Evolutionary conservation across 2,329 filamentous ascomycete species (phyloP).

Genomic region (Ambrosiella xylebori): DNA sequence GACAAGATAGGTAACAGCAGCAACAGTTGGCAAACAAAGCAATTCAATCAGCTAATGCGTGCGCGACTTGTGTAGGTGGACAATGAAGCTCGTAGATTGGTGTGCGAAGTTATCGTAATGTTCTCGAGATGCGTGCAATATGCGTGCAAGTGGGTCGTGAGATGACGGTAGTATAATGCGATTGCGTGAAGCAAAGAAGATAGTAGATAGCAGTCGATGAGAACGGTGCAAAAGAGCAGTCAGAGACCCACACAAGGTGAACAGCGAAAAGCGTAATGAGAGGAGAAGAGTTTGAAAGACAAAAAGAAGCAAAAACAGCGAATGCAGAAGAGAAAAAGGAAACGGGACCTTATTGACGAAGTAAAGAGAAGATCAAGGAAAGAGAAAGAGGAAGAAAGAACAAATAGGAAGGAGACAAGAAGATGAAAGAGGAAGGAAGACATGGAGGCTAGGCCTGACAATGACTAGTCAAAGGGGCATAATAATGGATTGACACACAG

Average conservation of each 20-base stretch:
- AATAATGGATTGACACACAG: background rate
- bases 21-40: background rate
- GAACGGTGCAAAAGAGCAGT: slow-evolving; percentile 19
- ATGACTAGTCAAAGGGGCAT: background rate
- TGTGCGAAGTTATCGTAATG: background rate
- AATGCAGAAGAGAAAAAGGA: slow-evolving; percentile 12
- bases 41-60: background rate
- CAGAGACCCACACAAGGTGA: slow-evolving; percentile 16
- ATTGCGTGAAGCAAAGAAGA: background rate
- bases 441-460: slow-evolving; percentile 14
- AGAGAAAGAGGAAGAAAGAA: slow-evolving; percentile 7
- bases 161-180: background rate
- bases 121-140: background rate
- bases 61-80: background rate
- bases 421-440: slow-evolving; percentile 13
- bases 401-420: slow-evolving; percentile 12
- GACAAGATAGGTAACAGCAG: slow-evolving; percentile 18
- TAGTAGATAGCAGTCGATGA: slow-evolving; percentile 9
- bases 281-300: slow-evolving; percentile 15
- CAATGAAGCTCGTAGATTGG: slow-evolving; percentile 4
- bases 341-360: slow-evolving; percentile 12
- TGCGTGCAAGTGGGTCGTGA: background rate
- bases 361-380: slow-evolving; percentile 14
- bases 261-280: slow-evolving; percentile 15
- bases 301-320: slow-evolving; percentile 11